Percentiles rank a stretch among this genome's conserved stretches.
phyloP scores from a whole-genome alignment of 1,284 basidiomycete genomes.

The Meripilus lineatus region DNA sequence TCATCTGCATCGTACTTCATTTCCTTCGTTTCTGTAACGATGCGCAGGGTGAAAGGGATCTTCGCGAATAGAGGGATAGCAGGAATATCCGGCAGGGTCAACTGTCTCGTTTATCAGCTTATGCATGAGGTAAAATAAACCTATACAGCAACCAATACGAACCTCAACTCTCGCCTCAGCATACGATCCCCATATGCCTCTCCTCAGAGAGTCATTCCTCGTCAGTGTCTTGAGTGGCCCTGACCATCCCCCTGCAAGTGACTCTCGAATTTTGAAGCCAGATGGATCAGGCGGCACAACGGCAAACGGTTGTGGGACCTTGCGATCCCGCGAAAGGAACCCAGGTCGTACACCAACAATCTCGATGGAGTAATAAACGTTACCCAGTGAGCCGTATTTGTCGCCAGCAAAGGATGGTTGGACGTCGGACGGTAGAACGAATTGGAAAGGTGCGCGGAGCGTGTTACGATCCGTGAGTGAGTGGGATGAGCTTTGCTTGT shows the following conservation, averaged over 20 bases:
- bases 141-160: too few species aligned
- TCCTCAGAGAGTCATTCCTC: neutral
- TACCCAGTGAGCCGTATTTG: neutral
- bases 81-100: neutral
- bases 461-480: neutral
- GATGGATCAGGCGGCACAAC: neutral
- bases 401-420: neutral
- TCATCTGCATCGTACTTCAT: neutral
- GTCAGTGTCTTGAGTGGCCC: neutral
- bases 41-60: neutral
- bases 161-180: neutral
- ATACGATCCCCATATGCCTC: neutral
- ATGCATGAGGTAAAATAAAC: neutral
- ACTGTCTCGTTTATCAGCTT: neutral
- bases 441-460: neutral
- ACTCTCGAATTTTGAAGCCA: neutral
- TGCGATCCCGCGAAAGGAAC: neutral
- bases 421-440: neutral
- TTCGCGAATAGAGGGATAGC: neutral
- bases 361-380: neutral
- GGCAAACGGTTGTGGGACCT: neutral
- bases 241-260: neutral
- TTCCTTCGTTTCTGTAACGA: neutral
- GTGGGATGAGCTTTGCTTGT: neutral
- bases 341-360: neutral